Percentiles rank a stretch among this genome's conserved stretches.
Conservation (phyloP, 176 grass and related monocot genomes). For the Oryza brachyantha region DNA sequence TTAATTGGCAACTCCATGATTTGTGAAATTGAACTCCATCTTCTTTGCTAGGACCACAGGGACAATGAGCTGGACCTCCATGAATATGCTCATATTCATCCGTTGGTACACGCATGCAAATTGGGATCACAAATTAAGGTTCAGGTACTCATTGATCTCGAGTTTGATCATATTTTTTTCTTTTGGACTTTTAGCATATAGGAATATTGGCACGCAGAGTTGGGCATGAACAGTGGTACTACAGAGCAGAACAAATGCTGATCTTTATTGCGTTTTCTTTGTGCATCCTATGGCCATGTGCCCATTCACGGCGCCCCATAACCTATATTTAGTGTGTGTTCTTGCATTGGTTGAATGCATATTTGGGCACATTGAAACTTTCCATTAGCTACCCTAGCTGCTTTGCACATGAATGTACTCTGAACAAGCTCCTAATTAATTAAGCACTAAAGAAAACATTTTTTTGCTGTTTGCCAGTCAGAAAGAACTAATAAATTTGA, state of each 20-base stretch:
- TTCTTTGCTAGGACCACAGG: neutral
- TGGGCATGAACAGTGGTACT: neutral
- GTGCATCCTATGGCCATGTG: neutral
- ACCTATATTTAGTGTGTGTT: neutral
- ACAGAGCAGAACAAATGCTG: neutral
- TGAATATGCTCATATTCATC: neutral
- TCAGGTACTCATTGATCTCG: neutral
- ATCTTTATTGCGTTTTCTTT: neutral
- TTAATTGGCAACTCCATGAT: neutral
- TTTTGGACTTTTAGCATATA: neutral
- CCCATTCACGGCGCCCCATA: neutral
- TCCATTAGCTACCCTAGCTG: neutral
- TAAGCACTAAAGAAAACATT: neutral
- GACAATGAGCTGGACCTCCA: neutral
- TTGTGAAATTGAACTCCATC: neutral
- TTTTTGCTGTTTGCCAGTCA: neutral
- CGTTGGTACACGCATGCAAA: neutral
- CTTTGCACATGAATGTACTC: neutral
- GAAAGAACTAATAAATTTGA: neutral
- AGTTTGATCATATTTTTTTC: neutral
- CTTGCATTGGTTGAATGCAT: neutral
- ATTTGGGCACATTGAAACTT: neutral
- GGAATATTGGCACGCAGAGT: neutral
- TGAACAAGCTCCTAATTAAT: neutral
- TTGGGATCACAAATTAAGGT: neutral